A percentile compares a stretch with the other conserved stretches of the same genome.
Conservation (phyloP, 495 filamentous ascomycete genomes). For the Tuber magnatum region DNA sequence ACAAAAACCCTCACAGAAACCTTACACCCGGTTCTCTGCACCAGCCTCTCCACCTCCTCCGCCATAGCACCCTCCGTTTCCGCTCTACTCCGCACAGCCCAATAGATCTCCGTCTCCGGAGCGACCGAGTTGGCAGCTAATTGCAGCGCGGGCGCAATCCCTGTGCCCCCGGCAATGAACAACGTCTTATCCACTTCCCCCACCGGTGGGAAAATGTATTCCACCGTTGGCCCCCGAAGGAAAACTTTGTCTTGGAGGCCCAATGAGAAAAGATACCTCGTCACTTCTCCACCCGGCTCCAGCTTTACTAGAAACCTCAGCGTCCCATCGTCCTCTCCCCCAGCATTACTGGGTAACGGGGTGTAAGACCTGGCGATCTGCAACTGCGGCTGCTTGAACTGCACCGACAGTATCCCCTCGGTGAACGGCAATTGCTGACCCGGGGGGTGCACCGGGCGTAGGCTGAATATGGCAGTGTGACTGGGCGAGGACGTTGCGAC, state of each 20-base stretch:
- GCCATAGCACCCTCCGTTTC: conserved; percentile 47
- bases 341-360: conserved; percentile 57
- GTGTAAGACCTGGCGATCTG: conserved; percentile 88
- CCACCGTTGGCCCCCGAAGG: conserved; percentile 68
- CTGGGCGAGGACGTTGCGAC: conserved; percentile 53
- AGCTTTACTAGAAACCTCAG: conserved; percentile 53
- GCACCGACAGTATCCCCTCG: conserved; percentile 71
- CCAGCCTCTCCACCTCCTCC: conserved; percentile 54
- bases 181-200: conserved; percentile 51
- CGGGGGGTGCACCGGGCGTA: conserved; percentile 46
- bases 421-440: conserved; percentile 17
- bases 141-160: conserved; percentile 86
- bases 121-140: conserved; percentile 55
- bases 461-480: conserved; percentile 61
- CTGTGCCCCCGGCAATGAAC: conserved; percentile 88
- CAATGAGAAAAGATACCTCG: conserved; percentile 52
- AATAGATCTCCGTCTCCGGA: conserved; percentile 55
- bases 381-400: conserved; percentile 86
- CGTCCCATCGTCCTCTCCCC: conserved; percentile 26
- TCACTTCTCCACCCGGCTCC: conserved; percentile 53
- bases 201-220: conserved; percentile 54
- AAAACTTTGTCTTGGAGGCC: conserved; percentile 54
- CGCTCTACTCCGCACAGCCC: conserved; percentile 50
- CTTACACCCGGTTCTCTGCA: conserved; percentile 24
- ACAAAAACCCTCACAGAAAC: conserved; percentile 30